Evolutionary conservation across 768 basidiomycete species (phyloP), one percentile per base, ranked within the genome.

Genomic region (Hygrophorus russula): DNA sequence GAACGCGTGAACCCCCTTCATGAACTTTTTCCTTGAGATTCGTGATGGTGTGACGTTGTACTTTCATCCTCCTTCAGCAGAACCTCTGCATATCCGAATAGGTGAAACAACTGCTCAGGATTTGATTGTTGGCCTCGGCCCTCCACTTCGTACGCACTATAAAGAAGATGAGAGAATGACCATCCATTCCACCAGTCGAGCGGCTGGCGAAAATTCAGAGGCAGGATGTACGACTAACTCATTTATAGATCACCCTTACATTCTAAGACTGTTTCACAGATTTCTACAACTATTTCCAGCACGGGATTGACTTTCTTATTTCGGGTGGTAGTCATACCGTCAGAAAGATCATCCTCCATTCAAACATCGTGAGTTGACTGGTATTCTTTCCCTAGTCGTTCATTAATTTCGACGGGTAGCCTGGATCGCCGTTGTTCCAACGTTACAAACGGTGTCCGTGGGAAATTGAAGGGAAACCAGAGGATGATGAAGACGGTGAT

Each of bases 221-320:
- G 64, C 68, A 51, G 69, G 74, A 49, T 74, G 78, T 72, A 51
- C 46, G 66, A 44, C 48, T 42, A 20, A n/a, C 19, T 17, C n/a
- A 36, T 12, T 12, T 15, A 6, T 28, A 17, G 24, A 17, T 15
- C 38, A 32, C 15, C 12, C 35, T 15, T 13, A 2, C 15, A 45
- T 30, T 45, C 36, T 7, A 24, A 46, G 31, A 40, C 45, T 31
- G n/a, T 37, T 39, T 32, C 2, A 11, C 47, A 89, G 87, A 90
- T 59, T 90, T 91, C 57, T 90, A 86, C 61, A 94, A 93, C 54
- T 96, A 96, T 55, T 90, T 93, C 51, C 84, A 91, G 51, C 79
- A 90, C 53, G 91, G 91, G 1, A 62, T 96, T 14, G 91, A 96
- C 56, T 86, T 93, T 49, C 70, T 93, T 20, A 70, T 96, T 13